Evolutionary conservation across 2,329 filamentous ascomycete genomes (phyloP), one percentile per base, ranked within the genome.

Genomic region (Golovinomyces cichoracearum): DNA sequence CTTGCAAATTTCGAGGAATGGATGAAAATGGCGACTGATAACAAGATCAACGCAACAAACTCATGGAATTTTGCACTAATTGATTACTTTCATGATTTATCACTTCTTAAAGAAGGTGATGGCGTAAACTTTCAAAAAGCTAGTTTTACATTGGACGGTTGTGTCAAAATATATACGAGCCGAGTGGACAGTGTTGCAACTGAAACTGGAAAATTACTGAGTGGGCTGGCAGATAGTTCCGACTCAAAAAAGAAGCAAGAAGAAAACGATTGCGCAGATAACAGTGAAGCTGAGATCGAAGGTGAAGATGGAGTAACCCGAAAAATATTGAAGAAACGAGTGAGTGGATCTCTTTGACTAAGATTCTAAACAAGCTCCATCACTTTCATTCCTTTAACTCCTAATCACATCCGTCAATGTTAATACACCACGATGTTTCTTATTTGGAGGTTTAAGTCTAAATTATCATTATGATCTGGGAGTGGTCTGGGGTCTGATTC

Each of bases 1-100:
- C 69, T 98, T 49, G 90, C 90, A 59, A 98, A 98, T 65, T 98
- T 95, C 58, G 90, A 98, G 63, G 90, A 98, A 63, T 95, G 88
- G 90, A 95, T 98, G 85, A 98, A 95, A 71, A 93, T 98, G 85
- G 90, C 90, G 1, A 95, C 90, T 15, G 90, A 98, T 67, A 98
- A 98, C 67, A 90, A 90, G 65, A 98, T 98, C 70, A 98, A 95
- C 62, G 88, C 90, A 45, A 77, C 80, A 51, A 98, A 98, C 64
- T 94, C 86, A 26, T 98, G 90, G 90, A 95, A 95, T 63, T 95
- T 98, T 65, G 90, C 90, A n/a, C 73, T 98, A 17, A 98, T 98
- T 61, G 90, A 98, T 64, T 98, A 98, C 65, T 98, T 98, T 60
- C 88, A 98, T 63, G 90, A 98, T 60, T 95, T 98, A 90, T 93